A percentile compares a stretch with the other conserved stretches of the same genome.
These are phyloP conservation scores for Aquilaria agallochum DNA, from an alignment of 441 rosid species.

Conservation along the genomic window DNA sequence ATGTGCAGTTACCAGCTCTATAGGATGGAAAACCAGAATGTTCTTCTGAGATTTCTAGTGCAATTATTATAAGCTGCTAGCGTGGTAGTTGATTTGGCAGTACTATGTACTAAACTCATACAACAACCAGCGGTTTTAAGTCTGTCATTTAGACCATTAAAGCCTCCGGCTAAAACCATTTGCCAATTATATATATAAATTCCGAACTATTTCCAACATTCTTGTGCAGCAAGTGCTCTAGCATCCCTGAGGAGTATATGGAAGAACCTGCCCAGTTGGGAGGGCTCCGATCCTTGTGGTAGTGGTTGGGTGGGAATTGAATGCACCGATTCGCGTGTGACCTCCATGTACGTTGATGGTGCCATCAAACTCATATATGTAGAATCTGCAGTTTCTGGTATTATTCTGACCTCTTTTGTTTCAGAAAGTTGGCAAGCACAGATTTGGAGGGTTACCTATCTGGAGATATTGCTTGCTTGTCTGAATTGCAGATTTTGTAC, in stretches of 20 bases:
- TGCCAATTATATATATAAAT: too few relatives aligned
- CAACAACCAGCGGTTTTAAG: too few relatives aligned
- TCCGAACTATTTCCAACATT: too few relatives aligned
- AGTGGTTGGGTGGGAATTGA: constrained; percentile 62
- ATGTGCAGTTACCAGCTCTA: too few relatives aligned
- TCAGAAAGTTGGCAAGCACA: constrained; percentile 55
- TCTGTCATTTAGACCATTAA: too few relatives aligned
- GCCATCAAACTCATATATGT: neutral
- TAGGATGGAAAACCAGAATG: too few relatives aligned
- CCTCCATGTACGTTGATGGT: constrained; percentile 47
- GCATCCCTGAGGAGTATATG: constrained; percentile 36
- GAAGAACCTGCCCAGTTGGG: constrained; percentile 65
- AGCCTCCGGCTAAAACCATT: too few relatives aligned
- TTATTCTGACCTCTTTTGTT: constrained; percentile 11
- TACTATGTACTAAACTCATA: too few relatives aligned
- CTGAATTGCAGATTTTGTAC: constrained; percentile 65
- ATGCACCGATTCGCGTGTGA: constrained; percentile 49
- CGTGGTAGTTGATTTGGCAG: too few relatives aligned
- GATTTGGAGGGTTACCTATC: constrained; percentile 51
- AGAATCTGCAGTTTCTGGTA: neutral
- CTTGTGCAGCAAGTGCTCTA: constrained; percentile 40
- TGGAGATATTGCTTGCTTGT: constrained; percentile 41
- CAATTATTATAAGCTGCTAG: too few relatives aligned
- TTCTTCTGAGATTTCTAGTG: too few relatives aligned
- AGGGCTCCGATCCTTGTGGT: constrained; percentile 75